Base-by-base conservation (phyloP, 2,329 filamentous ascomycete species). In the Ascochyta lentis region DNA sequence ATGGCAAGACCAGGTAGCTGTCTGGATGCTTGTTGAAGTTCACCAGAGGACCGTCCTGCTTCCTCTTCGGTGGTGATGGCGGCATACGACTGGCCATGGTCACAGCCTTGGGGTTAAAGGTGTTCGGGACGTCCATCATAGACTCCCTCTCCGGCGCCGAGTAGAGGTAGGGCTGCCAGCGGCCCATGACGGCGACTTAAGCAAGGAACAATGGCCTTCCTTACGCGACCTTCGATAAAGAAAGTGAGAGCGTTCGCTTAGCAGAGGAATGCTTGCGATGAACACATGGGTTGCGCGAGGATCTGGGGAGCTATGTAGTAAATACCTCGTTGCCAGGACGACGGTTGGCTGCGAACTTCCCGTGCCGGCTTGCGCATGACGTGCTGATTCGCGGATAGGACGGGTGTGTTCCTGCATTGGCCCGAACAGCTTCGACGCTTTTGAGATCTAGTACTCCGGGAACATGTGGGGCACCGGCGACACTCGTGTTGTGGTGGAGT, bases 21-120 rank as follows among this genome's bases (percentile, higher is more conserved):
- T 97, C 92, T 1, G 93, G 92, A 75, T 96, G 93, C 54, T 85
- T 84, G 75, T 96, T 95, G 81, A 96, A 89, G 56, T 89, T 84
- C 60, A 97, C 78, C 61, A 96, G 78, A 12, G 92, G 92, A 0
- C 92, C 92, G 49, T 90, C 82, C 40, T 82, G 84, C 81, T 89
- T 89, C 38, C 85, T 82, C 68, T 83, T 87, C 24, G 78, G 80
- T 37, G 75, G 72, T 16, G 84, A 80, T 49, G 85, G 84, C 12
- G 86, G 84, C 69, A 86, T 80, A 80, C 86, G 90, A 77, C 90
- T 94, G 59, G 91, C 89, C 71, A 92, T 84, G 22, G 92, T 93
- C 44, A 92, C 84, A 56, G 90, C 89, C 75, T 93, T 96, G 44
- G 94, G 93, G 68, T 97, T 92, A 76, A 96, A 96, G n/a, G 72